phyloP scores from a whole-genome alignment of 2,329 filamentous ascomycete genomes.

The Cryphonectria radicalis region DNA sequence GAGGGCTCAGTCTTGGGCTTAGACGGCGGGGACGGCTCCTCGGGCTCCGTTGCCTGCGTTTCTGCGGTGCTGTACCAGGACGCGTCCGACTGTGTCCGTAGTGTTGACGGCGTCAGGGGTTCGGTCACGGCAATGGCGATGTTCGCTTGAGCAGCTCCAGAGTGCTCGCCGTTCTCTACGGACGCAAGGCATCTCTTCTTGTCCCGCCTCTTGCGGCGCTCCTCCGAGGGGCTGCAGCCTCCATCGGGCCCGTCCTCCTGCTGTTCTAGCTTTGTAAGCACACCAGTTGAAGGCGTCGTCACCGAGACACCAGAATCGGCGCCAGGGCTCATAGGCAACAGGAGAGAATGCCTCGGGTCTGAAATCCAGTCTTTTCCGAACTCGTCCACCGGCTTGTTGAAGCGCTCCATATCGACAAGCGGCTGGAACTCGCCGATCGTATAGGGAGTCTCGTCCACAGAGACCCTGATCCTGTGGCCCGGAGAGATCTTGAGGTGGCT shows the following conservation, averaged over 20 bases:
- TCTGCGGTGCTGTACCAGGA: constrained; percentile 10
- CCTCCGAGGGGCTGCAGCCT: constrained; percentile 3
- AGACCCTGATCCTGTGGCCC: constrained; percentile 45
- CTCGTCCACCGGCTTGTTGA: constrained; percentile 57
- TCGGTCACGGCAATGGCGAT: constrained; percentile 21
- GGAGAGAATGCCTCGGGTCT: constrained; percentile 25
- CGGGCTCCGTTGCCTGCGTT: constrained; percentile 28
- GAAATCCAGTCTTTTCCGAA: constrained; percentile 51
- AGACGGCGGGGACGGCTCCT: constrained; percentile 35
- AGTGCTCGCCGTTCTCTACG: neutral
- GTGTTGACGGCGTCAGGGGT: constrained; percentile 7
- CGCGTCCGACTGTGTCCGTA: constrained; percentile 3
- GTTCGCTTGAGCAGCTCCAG: constrained; percentile 1
- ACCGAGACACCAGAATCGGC: constrained; percentile 6
- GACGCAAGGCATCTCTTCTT: neutral
- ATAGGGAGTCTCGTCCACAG: constrained; percentile 57
- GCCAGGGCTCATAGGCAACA: neutral
- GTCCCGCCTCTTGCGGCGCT: constrained; percentile 14
- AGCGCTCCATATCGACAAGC: constrained; percentile 64
- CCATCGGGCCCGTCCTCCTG: neutral
- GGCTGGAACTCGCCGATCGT: constrained; percentile 72
- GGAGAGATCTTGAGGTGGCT: constrained; percentile 38
- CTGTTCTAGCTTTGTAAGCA: neutral
- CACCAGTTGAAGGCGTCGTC: constrained; percentile 6
- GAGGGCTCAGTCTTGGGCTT: constrained; percentile 31